Evolutionary conservation across 768 basidiomycete genomes (phyloP).

Genomic region (Mycena crocata): DNA sequence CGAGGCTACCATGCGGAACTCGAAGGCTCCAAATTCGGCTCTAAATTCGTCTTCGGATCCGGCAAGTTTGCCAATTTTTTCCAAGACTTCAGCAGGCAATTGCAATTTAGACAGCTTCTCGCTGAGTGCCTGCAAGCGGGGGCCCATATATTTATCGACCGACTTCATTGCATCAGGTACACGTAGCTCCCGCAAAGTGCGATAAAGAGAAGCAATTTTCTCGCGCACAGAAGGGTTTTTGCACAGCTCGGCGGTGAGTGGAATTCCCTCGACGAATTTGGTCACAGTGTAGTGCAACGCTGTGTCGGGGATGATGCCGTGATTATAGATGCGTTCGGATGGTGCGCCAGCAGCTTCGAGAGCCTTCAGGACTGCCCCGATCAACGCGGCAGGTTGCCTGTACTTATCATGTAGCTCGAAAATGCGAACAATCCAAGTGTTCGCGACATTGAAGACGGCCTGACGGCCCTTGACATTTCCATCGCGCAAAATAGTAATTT

Average conservation of each 20-base stretch:
- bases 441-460: conserved; percentile 11
- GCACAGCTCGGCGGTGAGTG: conserved; percentile 1
- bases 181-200: background rate
- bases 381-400: conserved; percentile 6
- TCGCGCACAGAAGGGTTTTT: background rate
- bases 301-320: background rate
- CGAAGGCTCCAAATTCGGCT: too few relatives aligned
- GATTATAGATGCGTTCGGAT: conserved; percentile 2
- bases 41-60: background rate
- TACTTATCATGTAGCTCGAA: conserved; percentile 15
- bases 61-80: background rate
- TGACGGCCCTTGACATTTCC: conserved; percentile 11
- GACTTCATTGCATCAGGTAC: background rate
- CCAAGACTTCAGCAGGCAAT: background rate
- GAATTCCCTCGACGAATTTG: background rate
- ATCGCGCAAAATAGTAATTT: conserved; percentile 6
- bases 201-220: background rate
- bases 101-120: background rate
- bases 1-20: conserved; percentile 8
- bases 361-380: background rate
- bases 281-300: conserved; percentile 10
- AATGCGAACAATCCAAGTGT: conserved; percentile 10
- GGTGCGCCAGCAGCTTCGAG: background rate
- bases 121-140: background rate
- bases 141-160: conserved; percentile 9